phyloP scores from a whole-genome alignment of 768 basidiomycete genomes.

The Artomyces pyxidatus region DNA sequence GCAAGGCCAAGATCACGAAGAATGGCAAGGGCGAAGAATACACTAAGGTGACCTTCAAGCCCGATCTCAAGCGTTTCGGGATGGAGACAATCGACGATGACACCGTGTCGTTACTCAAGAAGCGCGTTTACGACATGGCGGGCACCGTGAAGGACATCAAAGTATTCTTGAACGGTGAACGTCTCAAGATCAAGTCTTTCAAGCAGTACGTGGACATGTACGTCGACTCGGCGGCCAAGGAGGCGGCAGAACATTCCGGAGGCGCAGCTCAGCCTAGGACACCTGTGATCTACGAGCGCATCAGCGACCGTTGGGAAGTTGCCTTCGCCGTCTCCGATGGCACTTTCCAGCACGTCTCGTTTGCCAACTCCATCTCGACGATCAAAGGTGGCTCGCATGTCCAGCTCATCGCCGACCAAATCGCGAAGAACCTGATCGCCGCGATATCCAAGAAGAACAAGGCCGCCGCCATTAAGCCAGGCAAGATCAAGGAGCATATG shows the following conservation, averaged over 20 bases:
- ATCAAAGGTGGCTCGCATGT: constrained; percentile 97
- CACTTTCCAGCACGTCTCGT: constrained; percentile 88
- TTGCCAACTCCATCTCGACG: constrained; percentile 95
- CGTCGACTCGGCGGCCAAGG: constrained; percentile 65
- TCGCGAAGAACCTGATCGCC: constrained; percentile 76
- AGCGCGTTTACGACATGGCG: constrained; percentile 95
- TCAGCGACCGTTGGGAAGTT: constrained; percentile 85
- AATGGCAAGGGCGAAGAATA: constrained; percentile 83
- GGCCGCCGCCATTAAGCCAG: constrained; percentile 85
- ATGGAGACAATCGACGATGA: constrained; percentile 91
- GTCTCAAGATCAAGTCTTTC: constrained; percentile 90
- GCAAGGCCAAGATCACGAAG: constrained; percentile 89
- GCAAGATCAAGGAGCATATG: constrained; percentile 96
- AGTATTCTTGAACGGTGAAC: constrained; percentile 87
- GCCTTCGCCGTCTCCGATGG: constrained; percentile 94
- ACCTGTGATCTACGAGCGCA: constrained; percentile 73
- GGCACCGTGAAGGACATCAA: constrained; percentile 93
- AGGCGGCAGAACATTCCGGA: constrained; percentile 59
- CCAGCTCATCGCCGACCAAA: constrained; percentile 72
- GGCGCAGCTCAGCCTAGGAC: constrained; percentile 75
- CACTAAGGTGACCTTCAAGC: constrained; percentile 88
- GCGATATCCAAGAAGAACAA: constrained; percentile 96
- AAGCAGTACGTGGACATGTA: constrained; percentile 97
- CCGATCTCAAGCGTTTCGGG: constrained; percentile 86
- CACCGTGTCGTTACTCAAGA: constrained; percentile 78